Evolutionary conservation across 768 basidiomycete species (phyloP), one percentile per base, ranked within the genome.

Genomic region (Boletus insuetus): DNA sequence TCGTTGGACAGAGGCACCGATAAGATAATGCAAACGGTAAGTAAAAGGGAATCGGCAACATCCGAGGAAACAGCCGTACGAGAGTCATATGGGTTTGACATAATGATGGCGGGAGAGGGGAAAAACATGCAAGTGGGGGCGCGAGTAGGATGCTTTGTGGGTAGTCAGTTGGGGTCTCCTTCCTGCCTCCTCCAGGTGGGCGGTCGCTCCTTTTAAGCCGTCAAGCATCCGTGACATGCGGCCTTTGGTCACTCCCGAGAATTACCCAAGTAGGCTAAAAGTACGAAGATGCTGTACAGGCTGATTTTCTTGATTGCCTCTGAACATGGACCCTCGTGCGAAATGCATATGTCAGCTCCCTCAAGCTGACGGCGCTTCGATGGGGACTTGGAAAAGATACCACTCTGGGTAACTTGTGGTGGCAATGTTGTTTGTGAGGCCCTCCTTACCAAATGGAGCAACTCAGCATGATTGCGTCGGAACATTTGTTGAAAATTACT

Each of bases 301-400:
- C 31, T 5, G 59, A 61, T 56, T 38, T 56, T 45, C 43, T 31
- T 31, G 69, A 71, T 73, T 67, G 71, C 58, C 42, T 60, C 43
- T 44, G 53, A 49, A 59, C 46, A 61, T 34, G 59, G 46, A 66
- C 59, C 54, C 52, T 58, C 14, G 69, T 73, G 69, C 3, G 68
- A 70, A 70, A 29, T 53, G 58, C 13, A 29, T 70, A 55, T 55
- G 70, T 69, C 65, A 72, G 68, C 66, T 44, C 58, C 46, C 57
- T 59, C 58, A 49, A 20, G 61, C 59, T 49, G 58, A 43, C 22
- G 35, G 42, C 46, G 53, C 51, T 45, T 52, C 12, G 1, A 44
- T 60, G 52, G 38, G 52, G 22, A 48, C 37, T 24, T 20, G 1
- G 4, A 31, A 50, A 58, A 59, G 35, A 49, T 70, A 42, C 69